These are phyloP conservation scores for Chytriomyces sp. DNA, from an alignment of 192 early-diverging fungal genomes.

Conservation along the genomic window DNA sequence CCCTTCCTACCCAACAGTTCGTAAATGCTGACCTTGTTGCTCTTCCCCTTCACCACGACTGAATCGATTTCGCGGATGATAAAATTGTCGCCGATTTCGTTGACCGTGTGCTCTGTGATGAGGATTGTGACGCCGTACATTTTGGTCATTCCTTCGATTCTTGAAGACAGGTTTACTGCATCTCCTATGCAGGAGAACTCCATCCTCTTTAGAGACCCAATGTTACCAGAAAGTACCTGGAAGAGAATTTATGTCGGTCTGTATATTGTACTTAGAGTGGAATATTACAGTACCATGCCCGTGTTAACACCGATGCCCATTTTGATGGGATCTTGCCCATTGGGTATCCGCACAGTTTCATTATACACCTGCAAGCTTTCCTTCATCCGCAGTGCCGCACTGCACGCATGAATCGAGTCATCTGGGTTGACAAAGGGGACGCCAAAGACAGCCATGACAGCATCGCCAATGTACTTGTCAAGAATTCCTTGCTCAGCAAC, in stretches of 20 bases:
- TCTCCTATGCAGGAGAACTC: conserved; percentile 63
- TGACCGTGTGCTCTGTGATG: conserved; percentile 53
- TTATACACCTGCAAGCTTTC: conserved; percentile 50
- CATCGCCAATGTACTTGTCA: conserved; percentile 65
- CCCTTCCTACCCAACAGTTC: conserved; percentile 52
- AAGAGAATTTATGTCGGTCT: conserved; percentile 17
- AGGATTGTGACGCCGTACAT: conserved; percentile 52
- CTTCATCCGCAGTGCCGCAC: conserved; percentile 57
- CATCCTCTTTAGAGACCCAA: conserved; percentile 60
- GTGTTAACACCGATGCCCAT: conserved; percentile 63
- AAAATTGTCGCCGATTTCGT: conserved; percentile 51
- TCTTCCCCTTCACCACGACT: conserved; percentile 55
- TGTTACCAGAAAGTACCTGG: conserved; percentile 53
- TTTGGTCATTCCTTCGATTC: conserved; percentile 60
- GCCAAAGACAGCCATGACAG: conserved; percentile 66
- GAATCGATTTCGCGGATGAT: conserved; percentile 51
- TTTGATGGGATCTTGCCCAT: conserved; percentile 45
- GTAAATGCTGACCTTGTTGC: conserved; percentile 46
- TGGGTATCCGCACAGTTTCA: conserved; percentile 20
- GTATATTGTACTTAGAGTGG: too few relatives aligned
- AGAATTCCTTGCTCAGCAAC: conserved; percentile 60
- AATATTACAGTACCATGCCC: conserved; percentile 46
- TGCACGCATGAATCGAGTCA: conserved; percentile 60
- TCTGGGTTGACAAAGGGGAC: conserved; percentile 58
- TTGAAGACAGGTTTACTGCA: conserved; percentile 59